These are phyloP conservation scores for Erodium maritimum DNA, from an alignment of 345 rosid genomes.

Conservation along the genomic window DNA sequence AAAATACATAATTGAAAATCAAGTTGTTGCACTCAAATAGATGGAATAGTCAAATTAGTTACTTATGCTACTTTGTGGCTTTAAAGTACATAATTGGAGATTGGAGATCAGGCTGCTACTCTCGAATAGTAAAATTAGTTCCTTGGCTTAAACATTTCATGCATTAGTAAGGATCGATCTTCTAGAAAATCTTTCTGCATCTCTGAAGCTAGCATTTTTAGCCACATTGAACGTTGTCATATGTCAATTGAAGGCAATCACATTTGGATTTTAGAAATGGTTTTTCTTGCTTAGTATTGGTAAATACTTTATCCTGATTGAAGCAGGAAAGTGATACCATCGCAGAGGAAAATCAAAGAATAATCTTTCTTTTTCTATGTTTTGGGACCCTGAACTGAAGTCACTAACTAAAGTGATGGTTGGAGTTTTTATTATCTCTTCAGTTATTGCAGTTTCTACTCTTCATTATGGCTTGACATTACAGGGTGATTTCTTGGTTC, in stretches of 20 bases:
- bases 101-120: not conserved
- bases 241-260: no score
- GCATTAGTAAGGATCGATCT: not conserved
- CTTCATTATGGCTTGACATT: constrained; percentile 3
- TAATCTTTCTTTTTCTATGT: not conserved
- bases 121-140: not conserved
- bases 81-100: not conserved
- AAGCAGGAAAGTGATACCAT: not conserved
- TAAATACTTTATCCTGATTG: not conserved
- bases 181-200: no score
- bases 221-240: no score
- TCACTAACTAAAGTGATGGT: not conserved
- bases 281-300: not conserved
- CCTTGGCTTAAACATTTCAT: not conserved
- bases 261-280: no score
- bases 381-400: not conserved
- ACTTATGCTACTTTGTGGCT: no score
- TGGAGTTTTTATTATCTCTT: not conserved
- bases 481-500: constrained; percentile 97
- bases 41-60: no score
- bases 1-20: not conserved
- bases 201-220: no score
- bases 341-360: not conserved
- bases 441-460: not conserved
- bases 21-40: not conserved